Percentiles rank a stretch among this genome's conserved stretches.
phyloP scores from a whole-genome alignment of 805 yeast species.

The Ogataea angusta region DNA sequence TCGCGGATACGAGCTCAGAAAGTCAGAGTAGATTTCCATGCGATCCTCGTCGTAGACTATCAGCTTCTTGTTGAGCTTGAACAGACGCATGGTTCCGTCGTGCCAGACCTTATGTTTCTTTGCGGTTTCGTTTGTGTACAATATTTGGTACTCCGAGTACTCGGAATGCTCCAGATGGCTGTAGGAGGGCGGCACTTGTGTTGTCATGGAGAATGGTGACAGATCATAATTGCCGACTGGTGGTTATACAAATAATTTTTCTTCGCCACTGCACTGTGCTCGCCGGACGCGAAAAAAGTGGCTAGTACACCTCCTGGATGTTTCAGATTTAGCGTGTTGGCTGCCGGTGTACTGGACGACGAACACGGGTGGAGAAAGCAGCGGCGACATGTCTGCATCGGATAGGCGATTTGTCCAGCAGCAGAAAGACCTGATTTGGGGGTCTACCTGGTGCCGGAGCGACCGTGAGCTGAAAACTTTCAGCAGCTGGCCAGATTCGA shows the following conservation, averaged over 20 bases:
- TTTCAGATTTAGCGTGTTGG: conserved; percentile 12
- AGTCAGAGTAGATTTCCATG: conserved; percentile 28
- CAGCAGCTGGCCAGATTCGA: not conserved
- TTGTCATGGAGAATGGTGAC: conserved; percentile 7
- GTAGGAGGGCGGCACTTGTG: conserved; percentile 16
- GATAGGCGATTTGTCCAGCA: not conserved
- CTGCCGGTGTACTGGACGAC: not conserved
- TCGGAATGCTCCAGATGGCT: conserved; percentile 34
- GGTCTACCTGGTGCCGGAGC: too few relatives aligned
- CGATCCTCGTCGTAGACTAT: conserved; percentile 38
- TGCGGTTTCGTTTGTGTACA: conserved; percentile 42
- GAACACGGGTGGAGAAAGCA: not conserved
- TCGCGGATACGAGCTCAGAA: conserved; percentile 26
- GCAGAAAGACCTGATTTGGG: not conserved
- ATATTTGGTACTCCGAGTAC: conserved; percentile 44
- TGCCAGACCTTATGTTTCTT: conserved; percentile 51
- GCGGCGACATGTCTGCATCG: not conserved
- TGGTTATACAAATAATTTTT: conserved; percentile 1
- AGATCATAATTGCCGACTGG: conserved; percentile 6
- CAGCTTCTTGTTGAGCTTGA: conserved; percentile 46
- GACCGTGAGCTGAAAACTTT: too few relatives aligned
- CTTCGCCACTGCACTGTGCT: conserved; percentile 3
- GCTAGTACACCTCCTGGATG: conserved; percentile 12
- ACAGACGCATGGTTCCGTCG: conserved; percentile 46
- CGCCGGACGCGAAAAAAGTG: conserved; percentile 7